Evolutionary conservation across 2,329 filamentous ascomycete species (phyloP).

Genomic region (Aspergillus flavus): DNA sequence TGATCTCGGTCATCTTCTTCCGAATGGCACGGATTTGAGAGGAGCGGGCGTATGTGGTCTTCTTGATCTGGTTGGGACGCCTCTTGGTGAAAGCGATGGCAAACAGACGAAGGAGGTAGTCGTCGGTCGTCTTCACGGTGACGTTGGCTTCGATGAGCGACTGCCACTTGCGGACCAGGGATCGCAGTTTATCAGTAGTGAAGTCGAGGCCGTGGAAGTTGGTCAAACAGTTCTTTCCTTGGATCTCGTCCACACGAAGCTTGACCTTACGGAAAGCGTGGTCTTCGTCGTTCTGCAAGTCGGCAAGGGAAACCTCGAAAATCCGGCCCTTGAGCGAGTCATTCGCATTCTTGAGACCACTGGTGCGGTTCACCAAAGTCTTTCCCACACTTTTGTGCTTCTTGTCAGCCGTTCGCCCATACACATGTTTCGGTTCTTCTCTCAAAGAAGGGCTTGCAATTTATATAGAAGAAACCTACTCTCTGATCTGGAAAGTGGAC

Average conservation of each 20-base stretch:
- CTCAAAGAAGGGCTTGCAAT: constrained; percentile 4
- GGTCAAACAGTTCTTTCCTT: constrained; percentile 99
- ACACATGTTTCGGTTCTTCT: constrained; percentile 11
- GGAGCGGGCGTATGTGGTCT: constrained; percentile 97
- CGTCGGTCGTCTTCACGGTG: constrained; percentile 99
- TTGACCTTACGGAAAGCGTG: constrained; percentile 99
- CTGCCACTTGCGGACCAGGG: constrained; percentile 99
- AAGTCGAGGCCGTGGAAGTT: constrained; percentile 99
- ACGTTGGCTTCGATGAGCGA: constrained; percentile 99
- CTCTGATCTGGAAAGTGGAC: constrained; percentile 91
- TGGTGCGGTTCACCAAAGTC: constrained; percentile 98
- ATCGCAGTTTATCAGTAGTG: constrained; percentile 99
- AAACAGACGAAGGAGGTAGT: constrained; percentile 99
- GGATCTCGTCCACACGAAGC: constrained; percentile 96
- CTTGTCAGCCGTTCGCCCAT: constrained; percentile 19
- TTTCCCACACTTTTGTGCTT: constrained; percentile 81
- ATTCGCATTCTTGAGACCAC: constrained; percentile 99
- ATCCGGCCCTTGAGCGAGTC: constrained; percentile 98
- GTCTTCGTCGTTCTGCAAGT: constrained; percentile 99
- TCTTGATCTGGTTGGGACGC: constrained; percentile 99
- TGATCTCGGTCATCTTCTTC: constrained; percentile 99
- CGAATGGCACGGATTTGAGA: constrained; percentile 98
- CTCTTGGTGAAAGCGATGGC: constrained; percentile 99
- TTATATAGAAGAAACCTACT: constrained; percentile 66
- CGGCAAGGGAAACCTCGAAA: constrained; percentile 97